A percentile compares a stretch with the other conserved stretches of the same genome.
These are phyloP conservation scores for Exophiala sideris DNA, from an alignment of 2,329 filamentous ascomycete species.

Conservation along the genomic window DNA sequence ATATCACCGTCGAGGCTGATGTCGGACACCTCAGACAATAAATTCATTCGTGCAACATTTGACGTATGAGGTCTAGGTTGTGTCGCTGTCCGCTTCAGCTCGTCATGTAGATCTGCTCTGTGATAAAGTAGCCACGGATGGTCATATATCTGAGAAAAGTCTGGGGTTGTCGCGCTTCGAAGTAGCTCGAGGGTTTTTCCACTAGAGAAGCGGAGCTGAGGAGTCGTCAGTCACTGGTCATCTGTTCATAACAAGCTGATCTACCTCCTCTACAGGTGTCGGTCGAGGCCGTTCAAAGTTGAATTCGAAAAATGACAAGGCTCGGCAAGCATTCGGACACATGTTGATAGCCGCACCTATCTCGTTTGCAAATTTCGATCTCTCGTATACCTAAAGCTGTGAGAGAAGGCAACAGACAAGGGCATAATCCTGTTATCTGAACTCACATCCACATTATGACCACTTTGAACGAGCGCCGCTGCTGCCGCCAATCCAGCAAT, in stretches of 20 bases:
- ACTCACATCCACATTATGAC: conserved; percentile 33
- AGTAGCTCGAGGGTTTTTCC: conserved; percentile 1
- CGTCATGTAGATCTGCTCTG: conserved; percentile 39
- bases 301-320: conserved; percentile 28
- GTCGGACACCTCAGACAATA: conserved; percentile 27
- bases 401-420: too few species aligned
- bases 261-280: background rate
- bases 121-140: conserved; percentile 31
- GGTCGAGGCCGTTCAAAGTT: conserved; percentile 20
- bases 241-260: background rate
- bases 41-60: conserved; percentile 21
- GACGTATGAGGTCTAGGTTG: conserved; percentile 10
- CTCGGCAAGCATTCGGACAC: conserved; percentile 31
- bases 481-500: conserved; percentile 33
- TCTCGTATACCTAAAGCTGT: conserved; percentile 29
- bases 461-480: conserved; percentile 32
- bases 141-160: conserved; percentile 7
- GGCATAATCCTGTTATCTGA: background rate
- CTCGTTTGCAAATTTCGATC: conserved; percentile 31
- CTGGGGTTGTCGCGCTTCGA: background rate
- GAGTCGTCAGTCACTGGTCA: background rate
- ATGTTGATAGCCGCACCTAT: conserved; percentile 33
- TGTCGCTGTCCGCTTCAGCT: conserved; percentile 33
- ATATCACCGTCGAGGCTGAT: conserved; percentile 26
- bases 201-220: background rate